Evolutionary conservation across 305 asterid species (phyloP), one percentile per base, ranked within the genome.

Genomic region (Rubia peregrina): DNA sequence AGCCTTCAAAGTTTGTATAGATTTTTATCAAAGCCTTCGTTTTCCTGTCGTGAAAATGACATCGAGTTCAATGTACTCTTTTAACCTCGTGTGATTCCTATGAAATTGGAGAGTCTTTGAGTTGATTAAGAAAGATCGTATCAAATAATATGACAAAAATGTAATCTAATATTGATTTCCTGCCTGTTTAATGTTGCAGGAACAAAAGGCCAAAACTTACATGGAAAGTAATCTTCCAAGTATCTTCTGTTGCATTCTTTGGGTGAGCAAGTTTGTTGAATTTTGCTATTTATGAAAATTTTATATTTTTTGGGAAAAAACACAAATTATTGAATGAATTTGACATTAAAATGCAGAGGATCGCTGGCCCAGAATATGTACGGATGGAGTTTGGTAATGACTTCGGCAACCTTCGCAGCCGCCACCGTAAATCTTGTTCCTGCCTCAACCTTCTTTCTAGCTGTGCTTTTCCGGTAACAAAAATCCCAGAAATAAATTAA

Each of bases 381-480:
- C 76, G 55, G 83, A 71, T 76, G 82, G 67, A 75, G 92, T 66
- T 33, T 93, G 24, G 73, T 61, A 1, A 74, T 89, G 53, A 88
- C 96, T 24, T 85, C 97, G 2, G 84, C 92, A 33, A 93, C 96
- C 9, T 91, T 86, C 76, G 83, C 81, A 21, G 61, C 97, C 0
- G 98, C 98, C 68, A 84, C 87, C 75, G 62, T 68, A 21, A 93
- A 91, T 81, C 91, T 93, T 30, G 67, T 79, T 33, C 96, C 98
- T 3, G 96, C 91, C 24, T 65, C 91, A 1, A 93, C 97, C 60
- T 93, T 89, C 77, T 8, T 85, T n/a, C 48, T 88, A 2, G 95
- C 97, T 44, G 49, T 85, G 64, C 65, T 78, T 65, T 80, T 83
- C 14, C 80, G 97, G 98, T 87, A 77, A 19, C 7, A 6, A 21